Base-by-base conservation (phyloP, 2,329 filamentous ascomycete genomes). In the Alternaria conjuncta region DNA sequence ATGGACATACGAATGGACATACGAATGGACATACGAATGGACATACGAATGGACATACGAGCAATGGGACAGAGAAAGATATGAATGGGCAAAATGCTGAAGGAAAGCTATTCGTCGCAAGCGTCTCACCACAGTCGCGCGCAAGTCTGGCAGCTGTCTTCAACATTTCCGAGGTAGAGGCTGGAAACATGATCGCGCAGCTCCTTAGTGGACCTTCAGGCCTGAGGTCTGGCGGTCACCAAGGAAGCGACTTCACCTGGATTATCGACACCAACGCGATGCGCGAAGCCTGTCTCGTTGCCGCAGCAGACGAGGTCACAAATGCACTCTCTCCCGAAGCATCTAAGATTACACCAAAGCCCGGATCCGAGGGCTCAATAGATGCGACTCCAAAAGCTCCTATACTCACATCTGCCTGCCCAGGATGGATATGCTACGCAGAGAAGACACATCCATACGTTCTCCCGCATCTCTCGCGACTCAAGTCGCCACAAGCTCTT, bases 351-450 rank as follows among this genome's bases (percentile, higher is more conserved):
- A 56, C 67, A 10, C 60, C 70, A 18, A 63, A 64, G 25, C 63
- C 75, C 15, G 75, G 73, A 3, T 69, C 72, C 4, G 80, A 80
- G 36, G 76, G 76, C 55, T 70, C 77, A 50, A 72, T 76, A 25
- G 71, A 75, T 53, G 89, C 74, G 77, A 88, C 68, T 36, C 82
- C 81, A 5, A 86, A 84, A 71, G 82, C 81, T 65, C 92, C 93
- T 0, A 89, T 95, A 28, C 86, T 99, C 46, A 93, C 94, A 9
- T 94, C 94, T 4, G 93, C 93, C 20, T 99, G 96, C 79, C 96
- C 96, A 1, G 96, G 96, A 8, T 99, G 96, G 94, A 95, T 99
- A 60, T 99, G 96, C 82, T 99, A 99, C 76, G 95, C 95, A 25
- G 96, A 99, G 80, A 98, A 99, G 83, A 98, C 95, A 59, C 96